phyloP scores from a whole-genome alignment of 2,329 filamentous ascomycete species.

The Emergomyces pasteurianus region DNA sequence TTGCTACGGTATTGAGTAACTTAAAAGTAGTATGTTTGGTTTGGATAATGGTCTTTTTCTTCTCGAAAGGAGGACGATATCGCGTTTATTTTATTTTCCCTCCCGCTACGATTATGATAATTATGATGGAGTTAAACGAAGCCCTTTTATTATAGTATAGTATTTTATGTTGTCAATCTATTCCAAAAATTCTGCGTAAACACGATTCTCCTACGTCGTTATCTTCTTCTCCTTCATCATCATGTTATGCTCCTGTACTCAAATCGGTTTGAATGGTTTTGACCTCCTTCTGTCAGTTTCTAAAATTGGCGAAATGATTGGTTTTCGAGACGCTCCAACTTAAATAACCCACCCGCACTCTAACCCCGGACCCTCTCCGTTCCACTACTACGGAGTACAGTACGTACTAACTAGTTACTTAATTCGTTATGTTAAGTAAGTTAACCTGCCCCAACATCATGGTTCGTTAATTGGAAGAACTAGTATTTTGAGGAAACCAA shows the following conservation, averaged over 20 bases:
- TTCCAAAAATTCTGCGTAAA: background rate
- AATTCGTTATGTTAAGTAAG: too few species aligned
- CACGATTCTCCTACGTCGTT: background rate
- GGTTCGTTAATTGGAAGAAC: too few species aligned
- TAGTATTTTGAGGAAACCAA: too few species aligned
- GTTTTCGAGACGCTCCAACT: too few species aligned
- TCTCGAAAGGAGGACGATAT: background rate
- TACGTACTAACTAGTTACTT: too few species aligned
- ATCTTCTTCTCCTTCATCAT: background rate
- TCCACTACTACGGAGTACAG: too few species aligned
- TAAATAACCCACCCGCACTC: too few species aligned
- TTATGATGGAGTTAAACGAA: background rate
- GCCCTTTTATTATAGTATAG: background rate
- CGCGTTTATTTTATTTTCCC: background rate
- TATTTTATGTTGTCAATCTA: background rate
- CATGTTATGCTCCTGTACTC: background rate
- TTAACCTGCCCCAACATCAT: too few species aligned
- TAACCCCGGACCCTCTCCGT: background rate
- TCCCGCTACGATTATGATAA: background rate
- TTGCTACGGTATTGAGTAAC: background rate
- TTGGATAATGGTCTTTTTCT: too few species aligned
- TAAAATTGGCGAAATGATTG: background rate
- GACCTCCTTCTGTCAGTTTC: too few species aligned
- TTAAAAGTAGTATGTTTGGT: too few species aligned
- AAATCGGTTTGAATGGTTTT: background rate